A percentile compares a stretch with the other conserved stretches of the same genome.
phyloP scores from a whole-genome alignment of 208 protist species.

The Trypanosoma avium region DNA sequence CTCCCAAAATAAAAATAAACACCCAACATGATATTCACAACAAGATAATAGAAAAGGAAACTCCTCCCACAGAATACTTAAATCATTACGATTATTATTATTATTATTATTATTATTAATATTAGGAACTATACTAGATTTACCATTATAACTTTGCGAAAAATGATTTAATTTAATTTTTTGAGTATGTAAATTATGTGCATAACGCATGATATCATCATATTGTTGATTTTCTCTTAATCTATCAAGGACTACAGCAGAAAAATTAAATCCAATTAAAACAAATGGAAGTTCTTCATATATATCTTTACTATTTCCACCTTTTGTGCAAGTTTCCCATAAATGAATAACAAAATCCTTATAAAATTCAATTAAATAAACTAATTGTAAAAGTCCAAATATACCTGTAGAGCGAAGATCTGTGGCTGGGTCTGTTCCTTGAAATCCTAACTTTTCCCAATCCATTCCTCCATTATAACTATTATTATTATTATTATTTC shows the following conservation, averaged over 20 bases:
- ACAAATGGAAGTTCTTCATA: slow-evolving; percentile 71
- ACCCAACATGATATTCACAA: slow-evolving; percentile 44
- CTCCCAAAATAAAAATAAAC: slow-evolving; percentile 38
- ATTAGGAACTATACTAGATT: too few relatives aligned
- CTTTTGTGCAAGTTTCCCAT: slow-evolving; percentile 53
- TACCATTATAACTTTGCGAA: too few relatives aligned
- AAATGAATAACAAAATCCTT: slow-evolving; percentile 39
- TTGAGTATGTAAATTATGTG: background rate
- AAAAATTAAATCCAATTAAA: slow-evolving; percentile 75
- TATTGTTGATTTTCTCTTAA: slow-evolving; percentile 14
- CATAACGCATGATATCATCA: slow-evolving; percentile 1
- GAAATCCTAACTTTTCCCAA: slow-evolving; percentile 81
- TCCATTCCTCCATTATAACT: slow-evolving; percentile 20
- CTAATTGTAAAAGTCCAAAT: slow-evolving; percentile 60
- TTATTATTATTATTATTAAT: too few relatives aligned
- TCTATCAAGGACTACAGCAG: slow-evolving; percentile 48
- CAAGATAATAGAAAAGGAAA: slow-evolving; percentile 31
- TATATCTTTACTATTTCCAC: background rate
- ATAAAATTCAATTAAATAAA: slow-evolving; percentile 79
- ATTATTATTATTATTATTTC: background rate
- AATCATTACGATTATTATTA: background rate
- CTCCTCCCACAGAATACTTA: slow-evolving; percentile 23
- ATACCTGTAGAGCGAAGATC: slow-evolving; percentile 78
- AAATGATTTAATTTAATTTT: background rate
- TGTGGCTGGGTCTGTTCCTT: slow-evolving; percentile 75